These are phyloP conservation scores for Pseudonitzschia pungens DNA, from an alignment of 108 stramenopile species.

Conservation along the genomic window DNA sequence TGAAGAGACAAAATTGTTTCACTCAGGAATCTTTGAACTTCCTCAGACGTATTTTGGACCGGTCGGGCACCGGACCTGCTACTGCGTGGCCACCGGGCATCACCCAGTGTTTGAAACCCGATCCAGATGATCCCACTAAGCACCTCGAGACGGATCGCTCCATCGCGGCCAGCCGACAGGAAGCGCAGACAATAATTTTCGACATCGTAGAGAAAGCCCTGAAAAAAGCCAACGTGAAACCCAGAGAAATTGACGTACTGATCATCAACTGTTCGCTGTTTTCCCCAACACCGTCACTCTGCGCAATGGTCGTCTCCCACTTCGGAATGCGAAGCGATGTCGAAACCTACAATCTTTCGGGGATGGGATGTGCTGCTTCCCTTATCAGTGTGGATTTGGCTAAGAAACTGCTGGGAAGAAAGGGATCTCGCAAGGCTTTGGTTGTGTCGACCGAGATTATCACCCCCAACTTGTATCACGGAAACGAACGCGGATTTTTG, in stretches of 20 bases:
- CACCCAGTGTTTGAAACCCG: constrained; percentile 65
- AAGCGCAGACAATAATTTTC: constrained; percentile 93
- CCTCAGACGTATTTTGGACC: constrained; percentile 86
- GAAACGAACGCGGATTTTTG: constrained; percentile 93
- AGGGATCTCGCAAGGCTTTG: constrained; percentile 79
- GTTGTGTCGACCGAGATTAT: constrained; percentile 97
- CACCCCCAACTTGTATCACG: constrained; percentile 96
- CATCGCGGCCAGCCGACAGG: constrained; percentile 87
- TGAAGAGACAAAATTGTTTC: constrained; percentile 90
- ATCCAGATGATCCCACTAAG: constrained; percentile 9
- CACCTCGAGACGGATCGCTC: constrained; percentile 78
- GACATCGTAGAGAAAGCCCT: constrained; percentile 91
- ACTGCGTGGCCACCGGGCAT: constrained; percentile 99
- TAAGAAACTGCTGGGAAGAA: constrained; percentile 76
- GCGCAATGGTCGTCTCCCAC: constrained; percentile 94
- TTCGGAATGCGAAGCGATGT: constrained; percentile 92
- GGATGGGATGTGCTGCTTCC: constrained; percentile 98
- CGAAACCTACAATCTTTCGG: constrained; percentile 89
- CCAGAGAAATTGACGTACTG: constrained; percentile 92
- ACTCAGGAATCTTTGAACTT: constrained; percentile 83
- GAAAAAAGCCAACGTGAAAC: constrained; percentile 83
- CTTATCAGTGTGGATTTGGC: constrained; percentile 93
- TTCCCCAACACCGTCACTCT: constrained; percentile 95
- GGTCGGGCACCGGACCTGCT: constrained; percentile 90
- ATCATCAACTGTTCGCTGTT: constrained; percentile 98